Evolutionary conservation across 2,329 filamentous ascomycete species (phyloP), one percentile per base, ranked within the genome.

Genomic region (Ophiocordyceps camponoti-leonardi): DNA sequence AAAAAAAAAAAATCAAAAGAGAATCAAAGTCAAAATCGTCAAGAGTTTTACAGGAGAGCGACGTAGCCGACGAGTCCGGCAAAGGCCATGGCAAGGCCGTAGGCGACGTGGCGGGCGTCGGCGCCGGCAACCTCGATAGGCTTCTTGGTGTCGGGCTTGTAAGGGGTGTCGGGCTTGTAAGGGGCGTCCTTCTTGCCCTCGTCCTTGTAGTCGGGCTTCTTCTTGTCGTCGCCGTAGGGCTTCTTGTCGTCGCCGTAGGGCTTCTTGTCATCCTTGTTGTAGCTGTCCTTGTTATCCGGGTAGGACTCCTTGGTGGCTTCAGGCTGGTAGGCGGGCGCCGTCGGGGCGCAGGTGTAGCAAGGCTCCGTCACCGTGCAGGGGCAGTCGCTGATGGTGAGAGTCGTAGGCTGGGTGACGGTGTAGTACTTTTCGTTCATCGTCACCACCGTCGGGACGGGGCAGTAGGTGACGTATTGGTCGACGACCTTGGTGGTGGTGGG

Each of bases 311-410:
- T 16, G 33, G 13, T 37, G 8, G 33, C 11, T 14, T 37, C 6
- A 14, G 33, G 33, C 13, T 37, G 41, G 49, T 50, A 45, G 48
- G 52, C 44, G 20, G 37, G 41, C 42, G 43, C 26, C 10, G 41
- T 22, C 3, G 20, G 40, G 1, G 18, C 20, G 41, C 44, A 46
- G 23, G 46, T 49, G 16, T 44, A n/a, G 49, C 48, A 50, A n/a
- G 46, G 47, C 47, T 50, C 12, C 19, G 16, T 37, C n/a, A 18
- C 16, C n/a, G 70, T 72, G 64, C 71, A 74, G 47, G 70, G 69
- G 60, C 71, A 75, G 57, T 73, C 62, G 35, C 64, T 67, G 46
- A 80, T 68, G 54, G 71, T 76, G 51, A 77, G 60, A 46, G 69
- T 71, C 53, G 72, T 61, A 49, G 75, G 67, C 57, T 67, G 63